Base-by-base conservation (phyloP, 2,329 filamentous ascomycete genomes). In the Aspergillus calidoustus region DNA sequence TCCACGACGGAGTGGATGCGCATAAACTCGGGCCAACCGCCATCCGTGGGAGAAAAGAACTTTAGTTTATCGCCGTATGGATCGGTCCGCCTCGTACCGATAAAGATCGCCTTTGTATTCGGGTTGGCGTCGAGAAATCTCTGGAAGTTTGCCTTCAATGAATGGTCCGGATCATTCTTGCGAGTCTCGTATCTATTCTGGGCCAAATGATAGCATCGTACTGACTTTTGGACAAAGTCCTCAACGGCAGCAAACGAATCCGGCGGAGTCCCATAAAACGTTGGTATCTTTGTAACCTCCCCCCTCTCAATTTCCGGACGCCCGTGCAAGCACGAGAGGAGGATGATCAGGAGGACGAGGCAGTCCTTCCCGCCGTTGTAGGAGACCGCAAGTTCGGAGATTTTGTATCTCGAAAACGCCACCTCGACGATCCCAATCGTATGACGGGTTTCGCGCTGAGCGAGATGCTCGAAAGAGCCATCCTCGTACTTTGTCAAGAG, bases 301-400 rank as follows among this genome's bases (percentile, higher is more conserved):
- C 59, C 57, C 7, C 66, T 51, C 7, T 63, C 58, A 31, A 62
- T 60, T 22, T 79, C 57, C 86, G 80, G 68, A 81, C 84, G 69
- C 2, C 78, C 75, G 65, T 81, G 74, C 1, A 89, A 77, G 22
- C 82, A 82, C 64, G 90, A 89, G 68, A 98, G 88, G 73, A 97
- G 92, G 66, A 98, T 83, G 71, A 97, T 86, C 7, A 98, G 84
- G 19, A 98, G 87, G 57, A 98, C 93, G 19, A 98, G 89, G 72
- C 94, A 98, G 83, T 98, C 95, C 78, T 99, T 99, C 64, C 95
- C 95, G 73, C 95, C 95, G 71, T 99, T 99, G 80, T 97, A 99
- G 60, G 94, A 96, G 66, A 98, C 83, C 5, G 93, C 92, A 63
- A 98, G 84, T 74, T 96, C 86, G 61, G 89, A 84, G 64, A 90